Base-by-base conservation (phyloP, 164 flowering plant species). In the Platanus orientalis region DNA sequence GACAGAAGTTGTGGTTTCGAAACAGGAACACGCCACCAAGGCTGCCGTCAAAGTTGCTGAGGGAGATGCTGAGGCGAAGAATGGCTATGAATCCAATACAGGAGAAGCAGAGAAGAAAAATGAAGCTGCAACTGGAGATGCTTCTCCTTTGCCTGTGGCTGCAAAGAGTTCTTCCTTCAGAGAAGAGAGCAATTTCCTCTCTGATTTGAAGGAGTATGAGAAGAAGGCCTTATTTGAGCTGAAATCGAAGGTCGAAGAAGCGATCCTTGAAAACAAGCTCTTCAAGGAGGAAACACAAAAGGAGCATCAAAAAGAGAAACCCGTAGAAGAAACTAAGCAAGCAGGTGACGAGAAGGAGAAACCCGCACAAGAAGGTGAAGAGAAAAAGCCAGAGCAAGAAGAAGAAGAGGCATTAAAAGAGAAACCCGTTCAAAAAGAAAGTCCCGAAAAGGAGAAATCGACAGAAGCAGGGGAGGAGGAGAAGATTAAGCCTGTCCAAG, bases 151-250 rank as follows among this genome's bases (percentile, higher is more conserved):
- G 34, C 60, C 72, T 6, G 58, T 29, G 0, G 74, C 81, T 3
- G 70, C 72, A 71, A 86, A 82, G 65, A 71, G 81, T 63, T 67
- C 86, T 59, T 84, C 92, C 7, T 84, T 73, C 59, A 84, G 64
- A 68, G 90, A 85, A 62, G 86, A 87, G 78, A 83, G 82, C 74
- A 77, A 78, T 50, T 73, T 71, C 6, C 67, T 69, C 29, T 81
- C 87, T 51, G 92, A 88, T 79, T 73, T 88, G 44, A 82, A 82
- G 57, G 91, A 84, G 49, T 13, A 58, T 52, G 42, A 66, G 64
- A 75, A 74, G 69, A 77, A 72, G 42, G 83, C 84, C 1, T 63
- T 92, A 70, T 3, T 64, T 4, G 81, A 78, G 23, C 76, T 89
- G 4, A 72, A 85, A 39, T 61, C 74, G 73, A 74, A 53, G 32